These are phyloP conservation scores for Tolypocladium tropicale DNA, from an alignment of 2,329 filamentous ascomycete genomes.

Conservation along the genomic window DNA sequence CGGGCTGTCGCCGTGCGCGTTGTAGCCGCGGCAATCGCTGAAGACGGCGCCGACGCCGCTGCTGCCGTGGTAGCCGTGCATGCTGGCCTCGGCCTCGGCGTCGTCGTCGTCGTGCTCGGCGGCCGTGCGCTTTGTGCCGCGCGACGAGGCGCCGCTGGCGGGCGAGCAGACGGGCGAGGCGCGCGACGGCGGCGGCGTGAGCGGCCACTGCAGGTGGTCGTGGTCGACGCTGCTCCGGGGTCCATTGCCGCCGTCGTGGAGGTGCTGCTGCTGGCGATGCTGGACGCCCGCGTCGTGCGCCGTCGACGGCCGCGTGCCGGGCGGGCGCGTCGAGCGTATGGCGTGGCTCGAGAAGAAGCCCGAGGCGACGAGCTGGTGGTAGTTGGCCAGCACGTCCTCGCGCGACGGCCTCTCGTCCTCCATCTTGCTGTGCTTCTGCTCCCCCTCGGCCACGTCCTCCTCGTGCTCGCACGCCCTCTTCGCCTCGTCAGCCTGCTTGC, in stretches of 20 bases:
- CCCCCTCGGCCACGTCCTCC: no score
- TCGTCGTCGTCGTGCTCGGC: slow-evolving; percentile 19
- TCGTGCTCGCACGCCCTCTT: slow-evolving; percentile 5
- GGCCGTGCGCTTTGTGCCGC: slow-evolving; percentile 40
- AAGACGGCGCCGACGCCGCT: slow-evolving; percentile 4
- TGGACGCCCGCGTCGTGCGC: slow-evolving; percentile 4
- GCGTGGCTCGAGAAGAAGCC: slow-evolving; percentile 50
- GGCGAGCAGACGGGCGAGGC: slow-evolving; percentile 19
- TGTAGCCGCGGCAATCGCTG: no score
- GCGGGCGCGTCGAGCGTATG: slow-evolving; percentile 45
- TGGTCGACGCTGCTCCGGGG: no score
- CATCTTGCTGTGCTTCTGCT: no score
- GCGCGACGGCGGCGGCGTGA: slow-evolving; percentile 10
- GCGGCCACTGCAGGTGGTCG: slow-evolving; percentile 15
- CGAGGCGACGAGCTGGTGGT: slow-evolving; percentile 43
- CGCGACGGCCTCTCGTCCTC: slow-evolving; percentile 19
- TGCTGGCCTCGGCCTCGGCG: slow-evolving; percentile 7
- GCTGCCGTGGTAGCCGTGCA: slow-evolving; percentile 16
- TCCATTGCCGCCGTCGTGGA: slow-evolving; percentile 5
- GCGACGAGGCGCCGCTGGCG: slow-evolving; percentile 21
- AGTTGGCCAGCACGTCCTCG: slow-evolving; percentile 46
- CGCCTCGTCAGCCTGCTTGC: slow-evolving; percentile 7
- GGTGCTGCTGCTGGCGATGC: slow-evolving; percentile 9
- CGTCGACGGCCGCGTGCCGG: slow-evolving; percentile 12
- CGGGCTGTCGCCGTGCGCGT: no score